A percentile compares a stretch with the other conserved stretches of the same genome.
Conservation (phyloP, 805 yeast genomes). For the Wickerhamomyces canadensis region DNA sequence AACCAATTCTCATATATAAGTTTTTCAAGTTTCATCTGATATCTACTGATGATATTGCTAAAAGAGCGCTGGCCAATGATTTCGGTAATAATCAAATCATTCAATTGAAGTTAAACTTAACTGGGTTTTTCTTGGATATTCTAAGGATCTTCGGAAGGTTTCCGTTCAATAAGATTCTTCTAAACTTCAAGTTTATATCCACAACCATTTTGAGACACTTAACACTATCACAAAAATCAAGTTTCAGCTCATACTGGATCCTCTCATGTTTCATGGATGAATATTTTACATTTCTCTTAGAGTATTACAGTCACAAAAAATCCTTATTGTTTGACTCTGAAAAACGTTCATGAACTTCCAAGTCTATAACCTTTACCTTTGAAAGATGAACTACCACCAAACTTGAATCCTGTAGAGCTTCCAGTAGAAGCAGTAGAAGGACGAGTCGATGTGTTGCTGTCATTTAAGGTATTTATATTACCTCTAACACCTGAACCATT, state of each 20-base stretch:
- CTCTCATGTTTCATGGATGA: slow-evolving; percentile 18
- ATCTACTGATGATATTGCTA: too few relatives aligned
- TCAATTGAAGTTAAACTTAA: neutral
- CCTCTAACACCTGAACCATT: slow-evolving; percentile 3
- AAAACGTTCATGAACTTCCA: slow-evolving; percentile 22
- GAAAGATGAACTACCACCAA: slow-evolving; percentile 18
- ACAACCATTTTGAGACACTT: slow-evolving; percentile 12
- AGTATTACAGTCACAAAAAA: slow-evolving; percentile 13
- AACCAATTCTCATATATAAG: too few relatives aligned
- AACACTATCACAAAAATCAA: slow-evolving; percentile 4
- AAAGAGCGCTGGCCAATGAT: neutral
- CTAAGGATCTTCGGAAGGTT: neutral
- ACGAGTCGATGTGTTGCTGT: too few relatives aligned
- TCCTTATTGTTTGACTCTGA: neutral
- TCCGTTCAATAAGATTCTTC: neutral
- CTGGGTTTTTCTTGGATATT: neutral
- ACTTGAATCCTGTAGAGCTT: slow-evolving; percentile 11
- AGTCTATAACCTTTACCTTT: slow-evolving; percentile 35
- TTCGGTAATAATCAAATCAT: neutral
- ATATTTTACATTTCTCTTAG: slow-evolving; percentile 12
- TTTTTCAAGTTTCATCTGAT: too few relatives aligned
- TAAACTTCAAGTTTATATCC: slow-evolving; percentile 14
- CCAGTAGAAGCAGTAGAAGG: slow-evolving; percentile 2
- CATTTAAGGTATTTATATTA: slow-evolving; percentile 7
- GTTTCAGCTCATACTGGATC: slow-evolving; percentile 19